Percentiles rank a stretch among this genome's conserved stretches.
These are phyloP conservation scores for Zopfia rhizophila DNA, from an alignment of 2,329 filamentous ascomycete species.

Conservation along the genomic window DNA sequence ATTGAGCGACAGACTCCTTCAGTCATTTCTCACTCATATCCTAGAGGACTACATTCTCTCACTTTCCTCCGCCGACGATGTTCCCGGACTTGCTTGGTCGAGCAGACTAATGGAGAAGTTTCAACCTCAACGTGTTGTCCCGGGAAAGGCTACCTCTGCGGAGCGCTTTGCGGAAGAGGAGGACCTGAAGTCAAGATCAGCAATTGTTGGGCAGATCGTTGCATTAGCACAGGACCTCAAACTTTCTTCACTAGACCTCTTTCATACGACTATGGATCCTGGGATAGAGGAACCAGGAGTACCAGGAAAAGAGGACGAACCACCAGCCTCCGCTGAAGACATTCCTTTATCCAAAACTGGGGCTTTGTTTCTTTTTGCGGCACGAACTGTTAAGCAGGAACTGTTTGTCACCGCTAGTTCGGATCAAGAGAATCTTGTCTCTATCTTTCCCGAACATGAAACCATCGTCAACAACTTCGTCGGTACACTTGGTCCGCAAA, in stretches of 20 bases:
- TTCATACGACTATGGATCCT: conserved; percentile 55
- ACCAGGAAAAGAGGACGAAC: conserved; percentile 64
- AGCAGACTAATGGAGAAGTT: conserved; percentile 74
- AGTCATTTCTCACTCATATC: conserved; percentile 81
- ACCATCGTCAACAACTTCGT: conserved; percentile 63
- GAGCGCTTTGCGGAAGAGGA: conserved; percentile 73
- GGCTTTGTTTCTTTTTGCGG: conserved; percentile 64
- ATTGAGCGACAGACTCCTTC: conserved; percentile 72
- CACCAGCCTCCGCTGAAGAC: conserved; percentile 62
- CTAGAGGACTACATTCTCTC: conserved; percentile 77
- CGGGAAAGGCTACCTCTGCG: conserved; percentile 69
- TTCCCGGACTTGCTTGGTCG: conserved; percentile 62
- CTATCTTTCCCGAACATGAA: conserved; percentile 65
- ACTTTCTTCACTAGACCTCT: conserved; percentile 59
- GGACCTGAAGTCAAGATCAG: conserved; percentile 69
- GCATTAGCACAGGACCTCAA: conserved; percentile 70
- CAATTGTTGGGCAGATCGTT: conserved; percentile 77
- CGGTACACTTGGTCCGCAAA: conserved; percentile 49
- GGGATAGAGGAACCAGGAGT: conserved; percentile 53
- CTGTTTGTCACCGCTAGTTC: conserved; percentile 57
- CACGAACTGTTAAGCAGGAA: conserved; percentile 60
- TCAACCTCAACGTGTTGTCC: conserved; percentile 71
- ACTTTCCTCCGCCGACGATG: conserved; percentile 55
- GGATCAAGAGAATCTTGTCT: conserved; percentile 48
- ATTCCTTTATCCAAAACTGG: conserved; percentile 68